Conservation (phyloP, 2,329 filamentous ascomycete genomes). For the Ophiostoma himal-ulmi region DNA sequence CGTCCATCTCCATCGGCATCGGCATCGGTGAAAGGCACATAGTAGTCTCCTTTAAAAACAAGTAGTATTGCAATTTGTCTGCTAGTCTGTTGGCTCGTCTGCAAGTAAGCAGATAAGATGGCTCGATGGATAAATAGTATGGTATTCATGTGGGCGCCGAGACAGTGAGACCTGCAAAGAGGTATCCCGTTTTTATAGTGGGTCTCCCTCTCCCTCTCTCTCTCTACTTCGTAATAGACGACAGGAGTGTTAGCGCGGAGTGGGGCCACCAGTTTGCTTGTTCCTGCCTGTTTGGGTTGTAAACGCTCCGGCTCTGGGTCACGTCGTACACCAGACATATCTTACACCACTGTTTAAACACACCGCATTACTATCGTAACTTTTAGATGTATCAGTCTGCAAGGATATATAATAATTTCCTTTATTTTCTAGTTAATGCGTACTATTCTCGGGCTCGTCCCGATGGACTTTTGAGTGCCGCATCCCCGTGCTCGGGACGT, state of each 20-base stretch:
- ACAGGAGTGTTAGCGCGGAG: background rate
- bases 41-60: background rate
- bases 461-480: background rate
- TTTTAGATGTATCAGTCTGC: background rate
- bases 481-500: constrained; percentile 8
- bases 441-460: background rate
- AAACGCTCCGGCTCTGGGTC: background rate
- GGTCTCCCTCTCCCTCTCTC: background rate
- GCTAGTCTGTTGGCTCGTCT: background rate
- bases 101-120: background rate
- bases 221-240: too few relatives aligned
- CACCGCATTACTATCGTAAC: too few relatives aligned
- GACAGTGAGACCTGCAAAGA: background rate
- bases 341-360: too few relatives aligned
- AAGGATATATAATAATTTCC: background rate
- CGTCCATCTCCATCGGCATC: background rate
- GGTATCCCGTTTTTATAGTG: background rate
- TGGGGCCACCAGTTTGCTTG: background rate
- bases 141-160: background rate
- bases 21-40: background rate
- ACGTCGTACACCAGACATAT: background rate
- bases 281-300: background rate
- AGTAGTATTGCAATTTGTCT: background rate
- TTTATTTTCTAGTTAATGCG: background rate
- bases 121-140: too few relatives aligned